Conservation (phyloP, 371 early-diverging fungal species). For the Rhizoclosmatium hyalinum region DNA sequence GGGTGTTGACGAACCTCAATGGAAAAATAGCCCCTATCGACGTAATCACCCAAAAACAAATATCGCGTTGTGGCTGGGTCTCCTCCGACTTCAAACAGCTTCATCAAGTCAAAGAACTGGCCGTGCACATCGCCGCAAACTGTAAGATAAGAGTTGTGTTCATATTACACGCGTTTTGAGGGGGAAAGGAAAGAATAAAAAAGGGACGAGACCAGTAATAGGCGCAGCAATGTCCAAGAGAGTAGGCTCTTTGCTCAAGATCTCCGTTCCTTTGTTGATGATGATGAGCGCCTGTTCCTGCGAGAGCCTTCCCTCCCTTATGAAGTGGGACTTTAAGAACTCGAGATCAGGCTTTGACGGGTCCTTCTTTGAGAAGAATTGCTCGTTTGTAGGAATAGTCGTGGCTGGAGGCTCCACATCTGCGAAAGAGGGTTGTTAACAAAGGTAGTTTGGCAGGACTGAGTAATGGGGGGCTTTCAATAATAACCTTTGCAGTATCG, state of each 20-base stretch:
- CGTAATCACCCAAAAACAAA: slow-evolving; percentile 97
- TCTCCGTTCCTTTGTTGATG: slow-evolving; percentile 73
- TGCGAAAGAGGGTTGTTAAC: slow-evolving; percentile 15
- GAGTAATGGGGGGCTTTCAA: slow-evolving; percentile 14
- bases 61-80: slow-evolving; percentile 87
- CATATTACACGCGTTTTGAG: background rate
- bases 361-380: slow-evolving; percentile 68
- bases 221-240: slow-evolving; percentile 90
- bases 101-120: slow-evolving; percentile 98
- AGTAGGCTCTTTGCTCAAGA: slow-evolving; percentile 81
- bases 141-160: slow-evolving; percentile 32
- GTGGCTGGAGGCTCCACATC: slow-evolving; percentile 64
- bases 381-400: slow-evolving; percentile 64
- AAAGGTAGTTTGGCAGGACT: background rate
- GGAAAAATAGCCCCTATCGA: slow-evolving; percentile 84
- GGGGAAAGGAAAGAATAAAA: background rate
- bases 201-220: slow-evolving; percentile 72
- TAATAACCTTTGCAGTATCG: slow-evolving; percentile 76
- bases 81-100: slow-evolving; percentile 97
- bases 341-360: slow-evolving; percentile 72
- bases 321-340: slow-evolving; percentile 87
- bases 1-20: slow-evolving; percentile 50
- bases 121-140: slow-evolving; percentile 99
- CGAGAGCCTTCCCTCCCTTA: slow-evolving; percentile 87
- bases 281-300: slow-evolving; percentile 91